These are phyloP conservation scores for Podochytrium sp. DNA, from an alignment of 192 early-diverging fungal genomes.

Conservation along the genomic window DNA sequence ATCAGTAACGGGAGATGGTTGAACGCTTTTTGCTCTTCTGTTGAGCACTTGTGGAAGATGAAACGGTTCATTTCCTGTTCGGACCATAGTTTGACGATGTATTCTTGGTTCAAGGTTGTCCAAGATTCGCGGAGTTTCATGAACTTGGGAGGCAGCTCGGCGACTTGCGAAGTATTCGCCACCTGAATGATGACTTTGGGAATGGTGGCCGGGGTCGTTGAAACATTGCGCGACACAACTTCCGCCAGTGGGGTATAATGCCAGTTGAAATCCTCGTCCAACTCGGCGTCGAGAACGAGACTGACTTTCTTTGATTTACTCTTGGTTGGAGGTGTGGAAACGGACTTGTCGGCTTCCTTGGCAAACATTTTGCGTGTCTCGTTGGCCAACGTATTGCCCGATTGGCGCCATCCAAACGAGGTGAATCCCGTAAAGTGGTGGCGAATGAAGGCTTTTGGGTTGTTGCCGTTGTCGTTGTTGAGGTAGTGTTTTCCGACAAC, in stretches of 20 bases:
- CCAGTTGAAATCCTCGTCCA: background rate
- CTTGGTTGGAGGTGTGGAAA: background rate
- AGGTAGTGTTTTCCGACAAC: constrained; percentile 21
- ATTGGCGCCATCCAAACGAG: constrained; percentile 20
- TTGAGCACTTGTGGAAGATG: background rate
- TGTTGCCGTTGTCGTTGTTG: constrained; percentile 20
- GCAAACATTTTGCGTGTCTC: constrained; percentile 5
- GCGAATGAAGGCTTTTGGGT: constrained; percentile 17
- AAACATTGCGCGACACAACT: background rate
- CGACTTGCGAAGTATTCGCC: background rate
- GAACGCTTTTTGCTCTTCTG: background rate
- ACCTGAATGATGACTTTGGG: constrained; percentile 24
- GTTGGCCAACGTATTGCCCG: background rate
- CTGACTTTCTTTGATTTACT: background rate
- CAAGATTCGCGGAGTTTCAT: background rate
- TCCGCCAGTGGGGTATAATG: background rate
- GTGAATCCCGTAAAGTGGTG: constrained; percentile 32
- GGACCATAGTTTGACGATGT: background rate
- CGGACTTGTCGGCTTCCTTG: background rate
- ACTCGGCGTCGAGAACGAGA: background rate
- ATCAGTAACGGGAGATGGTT: constrained; percentile 1
- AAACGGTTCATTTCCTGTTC: constrained; percentile 8
- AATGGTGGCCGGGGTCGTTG: background rate
- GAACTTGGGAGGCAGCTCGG: background rate
- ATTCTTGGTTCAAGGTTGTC: constrained; percentile 2